Percentiles rank a stretch among this genome's conserved stretches.
These are phyloP conservation scores for Pythium dissotocum DNA, from an alignment of 352 stramenopile genomes.

Conservation along the genomic window DNA sequence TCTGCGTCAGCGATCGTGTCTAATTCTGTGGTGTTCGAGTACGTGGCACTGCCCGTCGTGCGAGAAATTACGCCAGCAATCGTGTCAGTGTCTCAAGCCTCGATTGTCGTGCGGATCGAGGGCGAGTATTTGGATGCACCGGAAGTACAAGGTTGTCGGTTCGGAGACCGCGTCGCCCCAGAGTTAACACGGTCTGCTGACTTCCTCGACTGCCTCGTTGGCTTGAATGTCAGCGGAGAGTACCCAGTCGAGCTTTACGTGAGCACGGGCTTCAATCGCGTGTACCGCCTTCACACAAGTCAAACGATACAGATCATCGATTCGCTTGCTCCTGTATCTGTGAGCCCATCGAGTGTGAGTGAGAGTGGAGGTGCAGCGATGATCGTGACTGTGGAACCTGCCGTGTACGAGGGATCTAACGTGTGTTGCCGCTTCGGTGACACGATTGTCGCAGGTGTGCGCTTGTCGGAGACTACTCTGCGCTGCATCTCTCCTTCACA, in stretches of 20 bases:
- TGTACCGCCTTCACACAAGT: background rate
- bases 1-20: background rate
- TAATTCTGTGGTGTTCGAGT: constrained; percentile 10
- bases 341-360: constrained; percentile 36
- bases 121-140: constrained; percentile 3
- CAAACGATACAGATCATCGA: constrained; percentile 11
- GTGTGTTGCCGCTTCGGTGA: constrained; percentile 24
- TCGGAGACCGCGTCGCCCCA: background rate
- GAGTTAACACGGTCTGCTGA: background rate
- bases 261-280: background rate
- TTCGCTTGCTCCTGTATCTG: background rate
- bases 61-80: background rate
- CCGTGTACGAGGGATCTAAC: constrained; percentile 12
- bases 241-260: constrained; percentile 14
- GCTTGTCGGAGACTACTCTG: constrained; percentile 9
- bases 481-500: constrained; percentile 17
- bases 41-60: constrained; percentile 1
- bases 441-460: constrained; percentile 2
- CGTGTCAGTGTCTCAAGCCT: constrained; percentile 2
- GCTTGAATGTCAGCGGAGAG: background rate
- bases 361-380: constrained; percentile 43
- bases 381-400: constrained; percentile 27
- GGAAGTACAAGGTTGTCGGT: constrained; percentile 11
- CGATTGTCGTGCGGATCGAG: constrained; percentile 7
- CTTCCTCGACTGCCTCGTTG: constrained; percentile 11